Conservation (phyloP, 495 filamentous ascomycete genomes). For the Aspergillus bertholletiae region DNA sequence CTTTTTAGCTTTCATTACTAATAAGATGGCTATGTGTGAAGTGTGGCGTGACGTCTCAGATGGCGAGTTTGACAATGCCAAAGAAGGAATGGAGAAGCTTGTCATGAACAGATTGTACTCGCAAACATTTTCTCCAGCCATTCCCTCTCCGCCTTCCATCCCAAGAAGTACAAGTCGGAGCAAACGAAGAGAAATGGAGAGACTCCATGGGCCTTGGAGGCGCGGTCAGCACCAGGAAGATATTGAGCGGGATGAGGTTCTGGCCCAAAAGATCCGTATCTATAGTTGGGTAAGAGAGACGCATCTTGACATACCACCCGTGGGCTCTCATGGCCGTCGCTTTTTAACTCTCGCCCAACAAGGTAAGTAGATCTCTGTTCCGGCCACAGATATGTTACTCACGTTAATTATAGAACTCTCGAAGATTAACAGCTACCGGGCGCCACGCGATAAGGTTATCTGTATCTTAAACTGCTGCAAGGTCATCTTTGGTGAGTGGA, state of each 20-base stretch:
- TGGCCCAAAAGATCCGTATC: constrained; percentile 93
- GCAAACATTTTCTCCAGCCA: constrained; percentile 94
- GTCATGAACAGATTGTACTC: constrained; percentile 98
- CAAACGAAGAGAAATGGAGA: constrained; percentile 64
- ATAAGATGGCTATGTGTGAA: constrained; percentile 98
- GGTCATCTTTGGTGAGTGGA: constrained; percentile 84
- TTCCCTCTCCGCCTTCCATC: constrained; percentile 74
- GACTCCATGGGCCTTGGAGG: constrained; percentile 73
- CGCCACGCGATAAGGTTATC: constrained; percentile 96
- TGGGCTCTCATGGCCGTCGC: constrained; percentile 75
- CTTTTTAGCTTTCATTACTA: constrained; percentile 95
- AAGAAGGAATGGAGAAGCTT: constrained; percentile 99
- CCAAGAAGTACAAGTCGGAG: constrained; percentile 59
- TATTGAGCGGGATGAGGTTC: constrained; percentile 90
- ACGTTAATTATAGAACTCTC: constrained; percentile 60
- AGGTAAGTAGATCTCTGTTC: constrained; percentile 46
- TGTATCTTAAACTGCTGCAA: constrained; percentile 99
- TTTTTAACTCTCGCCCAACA: constrained; percentile 89
- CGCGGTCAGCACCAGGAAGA: constrained; percentile 97
- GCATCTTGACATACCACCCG: constrained; percentile 90
- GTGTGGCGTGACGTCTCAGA: constrained; percentile 96
- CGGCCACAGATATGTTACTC: constrained; percentile 12
- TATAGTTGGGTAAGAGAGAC: constrained; percentile 94
- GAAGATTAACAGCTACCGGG: constrained; percentile 94
- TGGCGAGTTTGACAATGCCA: constrained; percentile 95